Percentiles rank a stretch among this genome's conserved stretches.
phyloP scores from a whole-genome alignment of 192 early-diverging fungal species.

The Coemansia sp. region DNA sequence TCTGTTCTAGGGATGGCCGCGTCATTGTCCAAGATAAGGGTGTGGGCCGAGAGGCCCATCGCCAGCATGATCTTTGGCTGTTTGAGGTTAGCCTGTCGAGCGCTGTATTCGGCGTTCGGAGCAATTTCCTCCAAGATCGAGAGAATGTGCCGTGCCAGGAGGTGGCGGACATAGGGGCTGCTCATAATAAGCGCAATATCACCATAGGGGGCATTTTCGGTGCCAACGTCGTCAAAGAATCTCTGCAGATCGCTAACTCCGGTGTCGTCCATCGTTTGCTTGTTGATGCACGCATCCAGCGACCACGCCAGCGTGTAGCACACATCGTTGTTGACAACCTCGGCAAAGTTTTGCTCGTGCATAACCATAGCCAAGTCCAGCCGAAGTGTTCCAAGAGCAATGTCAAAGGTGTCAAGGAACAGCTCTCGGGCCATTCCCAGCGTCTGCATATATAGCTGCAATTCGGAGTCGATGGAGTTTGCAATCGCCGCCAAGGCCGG shows the following conservation, averaged over 20 bases:
- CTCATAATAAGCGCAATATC: conserved; percentile 48
- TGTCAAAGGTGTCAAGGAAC: conserved; percentile 27
- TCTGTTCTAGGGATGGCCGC: conserved; percentile 20
- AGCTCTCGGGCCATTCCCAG: conserved; percentile 37
- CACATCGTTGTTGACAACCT: conserved; percentile 27
- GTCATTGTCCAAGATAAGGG: conserved; percentile 11
- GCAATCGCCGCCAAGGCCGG: conserved; percentile 18
- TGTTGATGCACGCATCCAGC: conserved; percentile 37
- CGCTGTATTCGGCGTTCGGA: conserved; percentile 22
- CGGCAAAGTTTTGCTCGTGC: conserved; percentile 26
- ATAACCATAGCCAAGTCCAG: conserved; percentile 38
- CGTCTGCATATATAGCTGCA: conserved; percentile 42
- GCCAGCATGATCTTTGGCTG: conserved; percentile 27
- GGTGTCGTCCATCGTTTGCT: conserved; percentile 32
- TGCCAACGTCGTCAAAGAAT: conserved; percentile 39
- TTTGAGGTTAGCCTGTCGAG: conserved; percentile 17
- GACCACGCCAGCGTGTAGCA: conserved; percentile 40
- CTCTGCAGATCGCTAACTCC: conserved; percentile 26
- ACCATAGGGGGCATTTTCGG: conserved; percentile 30
- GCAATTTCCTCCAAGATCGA: conserved; percentile 34
- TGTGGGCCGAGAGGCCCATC: conserved; percentile 35
- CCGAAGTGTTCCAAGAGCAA: conserved; percentile 33
- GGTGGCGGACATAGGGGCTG: conserved; percentile 43
- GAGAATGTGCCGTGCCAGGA: conserved; percentile 35
- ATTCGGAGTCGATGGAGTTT: conserved; percentile 22